These are phyloP conservation scores for Colletotrichum musae DNA, from an alignment of 2,329 filamentous ascomycete genomes.

Conservation along the genomic window DNA sequence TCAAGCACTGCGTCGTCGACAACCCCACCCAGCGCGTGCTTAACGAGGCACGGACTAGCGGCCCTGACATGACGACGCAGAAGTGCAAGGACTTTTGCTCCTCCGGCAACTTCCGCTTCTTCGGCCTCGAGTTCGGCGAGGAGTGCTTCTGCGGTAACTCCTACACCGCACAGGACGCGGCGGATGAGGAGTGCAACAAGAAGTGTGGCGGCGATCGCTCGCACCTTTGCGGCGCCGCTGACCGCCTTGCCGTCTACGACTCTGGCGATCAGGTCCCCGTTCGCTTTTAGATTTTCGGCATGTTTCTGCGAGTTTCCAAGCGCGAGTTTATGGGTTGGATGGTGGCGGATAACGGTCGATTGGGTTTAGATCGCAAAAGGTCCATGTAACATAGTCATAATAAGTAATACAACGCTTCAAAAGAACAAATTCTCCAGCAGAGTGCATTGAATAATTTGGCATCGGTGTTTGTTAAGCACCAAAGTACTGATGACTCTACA, in stretches of 20 bases:
- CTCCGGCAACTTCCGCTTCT: background rate
- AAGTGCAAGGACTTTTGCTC: conserved; percentile 3
- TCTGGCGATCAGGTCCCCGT: background rate
- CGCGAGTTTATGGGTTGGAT: too few relatives aligned
- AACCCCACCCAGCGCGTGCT: background rate
- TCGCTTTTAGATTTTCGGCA: background rate
- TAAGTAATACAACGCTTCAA: too few relatives aligned
- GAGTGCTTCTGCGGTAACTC: conserved; percentile 1
- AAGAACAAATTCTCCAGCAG: too few relatives aligned
- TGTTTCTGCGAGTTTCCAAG: background rate
- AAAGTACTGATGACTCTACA: too few relatives aligned
- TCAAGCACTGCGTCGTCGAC: background rate
- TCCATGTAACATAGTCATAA: too few relatives aligned
- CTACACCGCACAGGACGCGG: background rate
- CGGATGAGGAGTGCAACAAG: conserved; percentile 36
- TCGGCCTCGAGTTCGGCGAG: conserved; percentile 1
- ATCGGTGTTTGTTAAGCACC: too few relatives aligned
- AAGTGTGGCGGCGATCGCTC: conserved; percentile 33
- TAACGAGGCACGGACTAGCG: background rate
- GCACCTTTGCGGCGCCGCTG: conserved; percentile 50
- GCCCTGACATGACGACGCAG: background rate
- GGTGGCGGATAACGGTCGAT: too few relatives aligned
- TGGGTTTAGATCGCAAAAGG: too few relatives aligned
- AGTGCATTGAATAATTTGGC: too few relatives aligned
- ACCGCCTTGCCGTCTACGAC: conserved; percentile 52